phyloP scores from a whole-genome alignment of 495 filamentous ascomycete genomes.

The Antarctomyces pellizariae region DNA sequence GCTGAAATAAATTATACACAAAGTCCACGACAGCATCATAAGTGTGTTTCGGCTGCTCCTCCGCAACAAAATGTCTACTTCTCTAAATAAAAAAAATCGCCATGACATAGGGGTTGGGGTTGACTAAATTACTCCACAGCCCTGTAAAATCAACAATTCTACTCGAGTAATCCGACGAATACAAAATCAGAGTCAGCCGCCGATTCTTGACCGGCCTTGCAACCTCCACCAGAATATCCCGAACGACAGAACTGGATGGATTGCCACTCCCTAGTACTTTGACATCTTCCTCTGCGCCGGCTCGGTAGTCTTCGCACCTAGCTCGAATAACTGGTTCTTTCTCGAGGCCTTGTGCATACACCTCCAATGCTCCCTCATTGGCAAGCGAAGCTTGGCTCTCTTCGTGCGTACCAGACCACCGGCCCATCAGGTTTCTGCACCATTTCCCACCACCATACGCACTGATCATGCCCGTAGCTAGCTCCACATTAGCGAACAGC shows the following conservation, averaged over 20 bases:
- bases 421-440: conserved; percentile 11
- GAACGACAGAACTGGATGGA: too few species aligned
- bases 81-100: conserved; percentile 15
- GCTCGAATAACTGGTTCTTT: conserved; percentile 15
- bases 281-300: conserved; percentile 19
- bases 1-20: conserved; percentile 3
- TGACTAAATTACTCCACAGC: conserved; percentile 24
- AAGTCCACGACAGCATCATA: conserved; percentile 14
- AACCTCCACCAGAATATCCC: too few species aligned
- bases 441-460: conserved; percentile 19
- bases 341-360: conserved; percentile 20
- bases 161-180: conserved; percentile 21
- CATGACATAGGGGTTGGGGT: conserved; percentile 11
- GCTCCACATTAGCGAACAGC: conserved; percentile 21
- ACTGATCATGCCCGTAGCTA: conserved; percentile 21
- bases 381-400: conserved; percentile 4
- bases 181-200: conserved; percentile 18
- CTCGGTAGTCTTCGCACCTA: conserved; percentile 23
- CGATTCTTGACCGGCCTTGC: conserved; percentile 20
- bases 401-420: conserved; percentile 12
- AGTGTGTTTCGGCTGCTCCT: conserved; percentile 22
- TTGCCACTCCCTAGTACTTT: conserved; percentile 18
- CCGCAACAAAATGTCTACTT: conserved; percentile 26
- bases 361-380: conserved; percentile 12
- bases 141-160: conserved; percentile 18